These are phyloP conservation scores for Tetrahymena borealis DNA, from an alignment of 73 alveolate genomes.

Conservation along the genomic window DNA sequence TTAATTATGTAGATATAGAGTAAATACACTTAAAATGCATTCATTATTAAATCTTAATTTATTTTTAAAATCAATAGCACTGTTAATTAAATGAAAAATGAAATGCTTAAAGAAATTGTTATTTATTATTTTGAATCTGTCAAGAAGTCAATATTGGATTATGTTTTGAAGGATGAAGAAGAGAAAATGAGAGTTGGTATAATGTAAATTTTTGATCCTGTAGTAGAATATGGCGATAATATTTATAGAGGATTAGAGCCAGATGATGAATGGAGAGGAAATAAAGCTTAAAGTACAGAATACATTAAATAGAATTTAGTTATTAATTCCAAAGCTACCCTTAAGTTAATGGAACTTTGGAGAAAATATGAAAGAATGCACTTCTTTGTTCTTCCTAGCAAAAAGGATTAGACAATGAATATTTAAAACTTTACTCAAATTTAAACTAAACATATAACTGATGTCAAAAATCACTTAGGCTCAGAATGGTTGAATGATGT, in stretches of 20 bases:
- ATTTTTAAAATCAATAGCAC: no score
- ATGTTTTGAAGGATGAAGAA: slow-evolving; percentile 74
- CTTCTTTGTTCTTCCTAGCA: slow-evolving; percentile 69
- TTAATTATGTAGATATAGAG: slow-evolving; percentile 66
- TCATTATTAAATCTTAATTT: not conserved
- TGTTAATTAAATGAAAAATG: slow-evolving; percentile 40
- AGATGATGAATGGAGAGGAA: slow-evolving; percentile 83
- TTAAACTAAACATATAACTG: slow-evolving; percentile 46
- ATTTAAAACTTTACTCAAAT: slow-evolving; percentile 55
- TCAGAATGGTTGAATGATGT: slow-evolving; percentile 43
- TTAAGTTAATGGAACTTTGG: slow-evolving; percentile 74
- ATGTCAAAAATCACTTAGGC: slow-evolving; percentile 28
- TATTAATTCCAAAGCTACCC: slow-evolving; percentile 81
- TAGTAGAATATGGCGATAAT: slow-evolving; percentile 82
- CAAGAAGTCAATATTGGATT: slow-evolving; percentile 75
- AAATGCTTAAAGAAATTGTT: slow-evolving; percentile 82
- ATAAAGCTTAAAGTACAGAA: slow-evolving; percentile 85
- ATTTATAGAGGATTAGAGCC: slow-evolving; percentile 77
- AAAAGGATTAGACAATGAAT: slow-evolving; percentile 69
- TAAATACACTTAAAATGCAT: slow-evolving; percentile 48
- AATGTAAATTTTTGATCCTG: slow-evolving; percentile 63
- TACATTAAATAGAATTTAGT: slow-evolving; percentile 78
- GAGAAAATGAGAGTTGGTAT: slow-evolving; percentile 77
- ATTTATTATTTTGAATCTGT: slow-evolving; percentile 70
- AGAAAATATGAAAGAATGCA: slow-evolving; percentile 61